A percentile compares a stretch with the other conserved stretches of the same genome.
Conservation (phyloP, 345 rosid species). For the Mallotus nudiflorus region DNA sequence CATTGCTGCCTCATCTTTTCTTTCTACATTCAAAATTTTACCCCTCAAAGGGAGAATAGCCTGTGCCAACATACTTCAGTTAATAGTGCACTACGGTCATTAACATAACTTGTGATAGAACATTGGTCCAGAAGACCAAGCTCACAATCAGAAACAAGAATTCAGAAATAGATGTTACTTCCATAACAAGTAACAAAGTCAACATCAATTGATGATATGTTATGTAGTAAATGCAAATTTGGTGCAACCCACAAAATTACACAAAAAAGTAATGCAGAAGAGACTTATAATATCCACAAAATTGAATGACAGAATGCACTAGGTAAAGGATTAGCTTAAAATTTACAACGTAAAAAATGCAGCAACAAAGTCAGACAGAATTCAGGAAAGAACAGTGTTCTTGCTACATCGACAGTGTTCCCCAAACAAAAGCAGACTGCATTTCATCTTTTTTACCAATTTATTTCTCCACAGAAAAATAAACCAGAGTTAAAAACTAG, state of each 20-base stretch:
- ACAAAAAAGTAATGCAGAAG: background rate
- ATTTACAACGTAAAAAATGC: background rate
- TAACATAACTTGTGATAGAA: background rate
- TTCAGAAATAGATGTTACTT: background rate
- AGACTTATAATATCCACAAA: background rate
- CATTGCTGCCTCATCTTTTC: slow-evolving; percentile 97
- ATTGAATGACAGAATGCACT: background rate
- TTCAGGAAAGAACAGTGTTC: background rate
- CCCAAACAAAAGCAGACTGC: background rate
- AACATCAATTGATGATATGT: background rate
- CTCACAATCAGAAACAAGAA: background rate
- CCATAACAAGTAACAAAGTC: too few relatives aligned
- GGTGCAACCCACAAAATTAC: background rate
- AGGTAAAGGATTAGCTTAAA: background rate
- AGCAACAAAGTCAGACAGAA: background rate
- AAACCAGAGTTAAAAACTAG: background rate
- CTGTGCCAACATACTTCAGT: slow-evolving; percentile 38
- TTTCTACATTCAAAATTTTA: slow-evolving; percentile 89
- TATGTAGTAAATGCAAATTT: background rate
- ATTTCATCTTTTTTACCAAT: background rate
- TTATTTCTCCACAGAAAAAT: background rate
- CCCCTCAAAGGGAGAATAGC: slow-evolving; percentile 99
- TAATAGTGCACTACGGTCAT: slow-evolving; percentile 1
- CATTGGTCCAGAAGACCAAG: background rate
- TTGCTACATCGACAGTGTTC: background rate